These are phyloP conservation scores for Bacidia gigantensis DNA, from an alignment of 495 filamentous ascomycete genomes.

Conservation along the genomic window DNA sequence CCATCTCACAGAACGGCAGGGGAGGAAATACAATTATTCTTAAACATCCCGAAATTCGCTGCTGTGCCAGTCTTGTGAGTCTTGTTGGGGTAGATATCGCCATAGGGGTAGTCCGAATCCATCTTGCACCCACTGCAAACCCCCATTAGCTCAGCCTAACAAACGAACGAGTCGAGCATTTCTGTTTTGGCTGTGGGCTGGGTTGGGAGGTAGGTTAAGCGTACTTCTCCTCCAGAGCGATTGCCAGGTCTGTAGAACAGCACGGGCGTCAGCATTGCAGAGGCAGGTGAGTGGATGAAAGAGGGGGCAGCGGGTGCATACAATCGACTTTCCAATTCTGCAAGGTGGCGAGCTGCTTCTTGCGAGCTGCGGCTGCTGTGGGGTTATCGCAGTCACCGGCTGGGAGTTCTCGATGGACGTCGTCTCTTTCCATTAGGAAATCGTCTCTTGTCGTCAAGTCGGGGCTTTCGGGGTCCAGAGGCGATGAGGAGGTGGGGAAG, in stretches of 20 bases:
- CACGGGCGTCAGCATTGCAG: too few relatives aligned
- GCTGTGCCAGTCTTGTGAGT: slow-evolving; percentile 1
- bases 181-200: neutral
- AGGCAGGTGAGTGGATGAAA: too few relatives aligned
- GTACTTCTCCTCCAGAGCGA: neutral
- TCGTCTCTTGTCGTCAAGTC: too few relatives aligned
- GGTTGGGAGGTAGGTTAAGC: neutral
- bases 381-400: neutral
- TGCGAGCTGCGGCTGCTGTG: neutral
- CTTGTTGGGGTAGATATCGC: neutral
- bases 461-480: too few relatives aligned
- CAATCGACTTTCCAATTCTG: neutral
- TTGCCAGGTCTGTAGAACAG: neutral
- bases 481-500: neutral
- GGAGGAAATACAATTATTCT: slow-evolving; percentile 6
- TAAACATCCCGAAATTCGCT: slow-evolving; percentile 5
- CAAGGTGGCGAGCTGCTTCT: neutral
- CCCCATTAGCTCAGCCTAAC: too few relatives aligned
- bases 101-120: neutral
- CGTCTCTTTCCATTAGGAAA: too few relatives aligned
- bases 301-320: neutral
- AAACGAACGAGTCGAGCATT: neutral
- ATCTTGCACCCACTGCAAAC: neutral
- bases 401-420: too few relatives aligned
- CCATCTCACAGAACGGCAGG: too few relatives aligned